These are phyloP conservation scores for Flaveria ramosissima DNA, from an alignment of 129 eudicot genomes.

Conservation along the genomic window DNA sequence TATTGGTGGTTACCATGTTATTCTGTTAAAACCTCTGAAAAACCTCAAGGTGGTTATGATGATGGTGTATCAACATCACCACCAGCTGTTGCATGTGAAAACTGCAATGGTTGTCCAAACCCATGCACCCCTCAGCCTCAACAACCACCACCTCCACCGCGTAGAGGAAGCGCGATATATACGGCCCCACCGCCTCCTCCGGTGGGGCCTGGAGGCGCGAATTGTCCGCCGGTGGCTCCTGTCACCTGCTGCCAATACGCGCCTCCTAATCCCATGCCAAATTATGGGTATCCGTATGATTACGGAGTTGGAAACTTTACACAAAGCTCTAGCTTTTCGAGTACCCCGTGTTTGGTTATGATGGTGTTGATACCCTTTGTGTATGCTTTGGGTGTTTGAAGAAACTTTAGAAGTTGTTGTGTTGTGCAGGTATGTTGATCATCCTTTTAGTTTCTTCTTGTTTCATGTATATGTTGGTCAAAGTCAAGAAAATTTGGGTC, in stretches of 20 bases:
- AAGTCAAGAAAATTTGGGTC: too few relatives aligned
- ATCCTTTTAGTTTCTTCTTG: too few relatives aligned
- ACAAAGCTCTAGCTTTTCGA: conserved; percentile 21
- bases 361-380: conserved; percentile 20
- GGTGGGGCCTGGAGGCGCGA: not conserved
- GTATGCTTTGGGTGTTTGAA: conserved; percentile 24
- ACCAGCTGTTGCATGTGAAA: conserved; percentile 33
- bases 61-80: conserved; percentile 27
- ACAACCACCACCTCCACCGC: conserved; percentile 39
- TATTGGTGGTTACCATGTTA: conserved; percentile 19
- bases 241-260: conserved; percentile 43
- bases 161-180: conserved; percentile 34
- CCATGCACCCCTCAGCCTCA: conserved; percentile 38
- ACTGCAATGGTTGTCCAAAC: conserved; percentile 40
- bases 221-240: conserved; percentile 47
- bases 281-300: conserved; percentile 38
- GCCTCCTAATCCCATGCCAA: conserved; percentile 45
- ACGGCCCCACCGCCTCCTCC: conserved; percentile 45
- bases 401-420: not conserved
- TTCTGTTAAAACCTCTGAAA: conserved; percentile 19
- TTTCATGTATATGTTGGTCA: too few relatives aligned
- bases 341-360: conserved; percentile 15
- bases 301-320: conserved; percentile 28
- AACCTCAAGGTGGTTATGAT: conserved; percentile 34
- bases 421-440: conserved; percentile 11